These are phyloP conservation scores for Microdochium nivale DNA, from an alignment of 2,329 filamentous ascomycete genomes.

Conservation along the genomic window DNA sequence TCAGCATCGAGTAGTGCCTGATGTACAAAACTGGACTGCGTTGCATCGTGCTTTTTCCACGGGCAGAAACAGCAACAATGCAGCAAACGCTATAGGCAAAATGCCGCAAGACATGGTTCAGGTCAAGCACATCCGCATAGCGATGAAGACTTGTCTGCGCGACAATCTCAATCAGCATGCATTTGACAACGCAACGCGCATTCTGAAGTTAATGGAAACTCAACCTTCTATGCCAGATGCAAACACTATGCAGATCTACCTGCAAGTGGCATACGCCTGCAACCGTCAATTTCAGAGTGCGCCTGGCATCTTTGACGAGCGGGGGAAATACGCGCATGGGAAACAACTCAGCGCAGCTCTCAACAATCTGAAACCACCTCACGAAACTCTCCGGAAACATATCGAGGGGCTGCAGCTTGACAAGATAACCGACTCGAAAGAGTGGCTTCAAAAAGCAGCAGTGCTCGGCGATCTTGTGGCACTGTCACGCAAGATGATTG, in stretches of 20 bases:
- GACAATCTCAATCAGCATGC: conserved; percentile 70
- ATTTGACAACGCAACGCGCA: conserved; percentile 52
- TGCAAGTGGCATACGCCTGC: conserved; percentile 44
- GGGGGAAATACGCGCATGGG: conserved; percentile 35
- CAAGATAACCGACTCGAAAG: conserved; percentile 1
- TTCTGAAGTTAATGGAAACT: conserved; percentile 56
- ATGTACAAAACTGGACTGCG: conserved; percentile 59
- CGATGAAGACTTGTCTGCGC: conserved; percentile 63
- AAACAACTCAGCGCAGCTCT: conserved; percentile 42
- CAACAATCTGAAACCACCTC: conserved; percentile 39
- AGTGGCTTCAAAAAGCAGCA: conserved; percentile 4
- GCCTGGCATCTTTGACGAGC: conserved; percentile 19
- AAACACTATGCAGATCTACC: conserved; percentile 42
- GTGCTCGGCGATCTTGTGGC: conserved; percentile 11
- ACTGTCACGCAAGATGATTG: conserved; percentile 19
- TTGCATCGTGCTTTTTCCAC: conserved; percentile 60
- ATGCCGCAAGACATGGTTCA: conserved; percentile 38
- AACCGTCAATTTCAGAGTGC: conserved; percentile 28
- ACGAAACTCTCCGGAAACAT: conserved; percentile 21
- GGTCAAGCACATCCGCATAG: conserved; percentile 57
- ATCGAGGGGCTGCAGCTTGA: conserved; percentile 1
- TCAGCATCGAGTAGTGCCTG: conserved; percentile 56
- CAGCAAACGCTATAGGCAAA: conserved; percentile 47
- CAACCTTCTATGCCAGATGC: conserved; percentile 38
- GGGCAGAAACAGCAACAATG: conserved; percentile 55